A percentile compares a stretch with the other conserved stretches of the same genome.
phyloP scores from a whole-genome alignment of 2,329 filamentous ascomycete species.

The Chaetomiaceae sp. region DNA sequence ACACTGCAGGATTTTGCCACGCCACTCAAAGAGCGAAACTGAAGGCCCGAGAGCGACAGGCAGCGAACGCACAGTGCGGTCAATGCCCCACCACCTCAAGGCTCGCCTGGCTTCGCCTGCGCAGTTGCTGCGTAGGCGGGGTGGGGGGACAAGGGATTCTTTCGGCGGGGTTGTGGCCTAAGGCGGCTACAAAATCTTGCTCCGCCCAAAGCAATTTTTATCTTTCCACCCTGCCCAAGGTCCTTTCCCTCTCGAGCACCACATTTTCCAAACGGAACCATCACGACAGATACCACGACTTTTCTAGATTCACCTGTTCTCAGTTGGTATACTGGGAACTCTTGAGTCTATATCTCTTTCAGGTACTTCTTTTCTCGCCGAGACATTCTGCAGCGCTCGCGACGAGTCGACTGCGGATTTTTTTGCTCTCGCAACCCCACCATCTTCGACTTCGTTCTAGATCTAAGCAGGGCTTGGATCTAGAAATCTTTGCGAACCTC shows the following conservation, averaged over 20 bases:
- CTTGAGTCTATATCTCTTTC: constrained; percentile 45
- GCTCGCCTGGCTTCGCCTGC: too few species aligned
- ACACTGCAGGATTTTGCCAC: too few species aligned
- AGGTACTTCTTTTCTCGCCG: constrained; percentile 23
- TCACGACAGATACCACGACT: constrained; percentile 32
- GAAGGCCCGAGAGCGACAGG: too few species aligned
- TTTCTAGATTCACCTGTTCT: constrained; percentile 29
- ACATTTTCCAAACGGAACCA: constrained; percentile 15
- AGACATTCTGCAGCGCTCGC: constrained; percentile 26
- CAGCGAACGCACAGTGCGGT: too few species aligned
- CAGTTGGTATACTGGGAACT: constrained; percentile 43
- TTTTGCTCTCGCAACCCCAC: constrained; percentile 33
- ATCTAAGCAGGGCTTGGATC: constrained; percentile 76
- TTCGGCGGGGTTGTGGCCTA: constrained; percentile 19
- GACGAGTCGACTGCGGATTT: constrained; percentile 32
- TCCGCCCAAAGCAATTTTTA: constrained; percentile 24
- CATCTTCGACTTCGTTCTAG: constrained; percentile 44
- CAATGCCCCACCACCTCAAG: constrained; percentile 7
- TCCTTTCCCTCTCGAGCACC: constrained; percentile 18
- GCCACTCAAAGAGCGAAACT: too few species aligned
- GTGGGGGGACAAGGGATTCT: background rate
- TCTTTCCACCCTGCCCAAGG: constrained; percentile 9
- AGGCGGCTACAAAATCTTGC: constrained; percentile 22
- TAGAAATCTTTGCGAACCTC: constrained; percentile 48
- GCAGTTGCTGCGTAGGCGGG: too few species aligned